Evolutionary conservation across 2,329 filamentous ascomycete species (phyloP).

Genomic region (Fusarium proliferatum): DNA sequence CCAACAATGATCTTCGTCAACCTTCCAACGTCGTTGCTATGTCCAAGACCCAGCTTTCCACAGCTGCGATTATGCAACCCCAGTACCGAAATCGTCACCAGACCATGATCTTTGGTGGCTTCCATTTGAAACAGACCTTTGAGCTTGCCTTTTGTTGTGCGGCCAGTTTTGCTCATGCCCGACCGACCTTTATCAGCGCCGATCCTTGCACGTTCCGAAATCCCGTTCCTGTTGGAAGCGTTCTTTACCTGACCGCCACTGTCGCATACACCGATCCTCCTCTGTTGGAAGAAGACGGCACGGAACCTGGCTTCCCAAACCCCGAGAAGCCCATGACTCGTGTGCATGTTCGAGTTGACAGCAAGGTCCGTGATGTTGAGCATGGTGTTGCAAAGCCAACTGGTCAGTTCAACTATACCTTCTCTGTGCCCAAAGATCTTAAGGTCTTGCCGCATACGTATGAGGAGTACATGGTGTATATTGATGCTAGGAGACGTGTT

Average conservation of each 20-base stretch:
- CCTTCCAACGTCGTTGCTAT: slow-evolving; percentile 43
- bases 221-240: slow-evolving; percentile 46
- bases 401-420: slow-evolving; percentile 49
- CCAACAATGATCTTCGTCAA: slow-evolving; percentile 42
- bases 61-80: slow-evolving; percentile 47
- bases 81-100: slow-evolving; percentile 47
- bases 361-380: slow-evolving; percentile 47
- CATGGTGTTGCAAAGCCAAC: slow-evolving; percentile 46
- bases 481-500: slow-evolving; percentile 46
- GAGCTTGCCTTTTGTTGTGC: slow-evolving; percentile 48
- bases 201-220: slow-evolving; percentile 48
- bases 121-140: slow-evolving; percentile 48
- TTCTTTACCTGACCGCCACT: slow-evolving; percentile 45
- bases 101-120: slow-evolving; percentile 48
- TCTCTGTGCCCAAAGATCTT: slow-evolving; percentile 44
- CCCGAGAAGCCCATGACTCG: slow-evolving; percentile 42
- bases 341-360: slow-evolving; percentile 47
- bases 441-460: slow-evolving; percentile 47
- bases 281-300: slow-evolving; percentile 45
- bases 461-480: slow-evolving; percentile 48
- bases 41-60: slow-evolving; percentile 44
- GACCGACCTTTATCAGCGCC: slow-evolving; percentile 46
- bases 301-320: slow-evolving; percentile 36
- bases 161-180: slow-evolving; percentile 47
- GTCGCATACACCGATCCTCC: slow-evolving; percentile 48